Base-by-base conservation (phyloP, 306 rosid species). In the Benincasa hispida region DNA sequence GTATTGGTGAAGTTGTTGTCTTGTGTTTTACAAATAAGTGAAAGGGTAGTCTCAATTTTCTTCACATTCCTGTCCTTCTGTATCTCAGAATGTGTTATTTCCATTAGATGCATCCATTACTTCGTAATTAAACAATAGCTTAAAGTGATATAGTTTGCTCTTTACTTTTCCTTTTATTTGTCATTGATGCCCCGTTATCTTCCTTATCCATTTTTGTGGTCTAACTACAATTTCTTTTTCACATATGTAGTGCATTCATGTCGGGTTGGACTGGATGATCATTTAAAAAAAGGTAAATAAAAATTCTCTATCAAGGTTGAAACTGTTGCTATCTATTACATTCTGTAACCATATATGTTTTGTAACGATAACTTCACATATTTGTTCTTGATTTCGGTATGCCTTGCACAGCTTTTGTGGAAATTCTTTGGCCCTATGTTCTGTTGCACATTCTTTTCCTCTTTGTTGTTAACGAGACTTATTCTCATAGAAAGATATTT, bases 221-320 rank as follows among this genome's bases (percentile, higher is more conserved):
- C 83, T 84, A 66, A 79, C 75, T 34, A 22, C 80, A 54, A 6
- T 80, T 22, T 9, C 59, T 79, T 79, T 78, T 75, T 39, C 28
- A 60, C 80, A 50, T 79, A 87, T 57, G 5, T 6, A 93, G 98
- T 93, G 87, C 78, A 82, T 69, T 76, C 86, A 6, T 86, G 91
- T 89, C 83, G 82, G n/a, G 79, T 77, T 47, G 97, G 96, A 78
- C 89, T 93, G 48, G 67, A 24, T 75, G 87, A 83, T 81, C 81
- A 84, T 80, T 81, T 89, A 78, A 82, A 80, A 53, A 53, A 83
- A 86, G 96, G 98, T 90, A 78, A 45, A 59, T 59, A 39, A n/a
- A 8, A 12, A 3, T 13, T 53, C 47, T 35, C 45, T 27, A 22
- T 68, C 35, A 42, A 13, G 21, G 9, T 68, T n/a, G 25, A 63